Evolutionary conservation across 306 rosid genomes (phyloP).

Genomic region (Cucurbita moschata): DNA sequence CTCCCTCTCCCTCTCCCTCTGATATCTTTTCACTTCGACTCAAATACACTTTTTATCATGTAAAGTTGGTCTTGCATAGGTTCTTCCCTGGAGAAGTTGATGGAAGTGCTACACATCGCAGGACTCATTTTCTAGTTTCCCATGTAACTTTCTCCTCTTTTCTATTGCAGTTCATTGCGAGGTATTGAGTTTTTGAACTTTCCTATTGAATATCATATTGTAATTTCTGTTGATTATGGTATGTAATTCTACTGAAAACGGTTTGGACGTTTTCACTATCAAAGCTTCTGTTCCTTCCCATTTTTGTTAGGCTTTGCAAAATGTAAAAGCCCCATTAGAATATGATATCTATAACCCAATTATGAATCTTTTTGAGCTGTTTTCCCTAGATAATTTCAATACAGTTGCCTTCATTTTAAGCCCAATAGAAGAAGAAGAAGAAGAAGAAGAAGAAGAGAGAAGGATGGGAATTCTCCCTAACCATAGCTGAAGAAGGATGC

Average conservation of each 20-base stretch:
- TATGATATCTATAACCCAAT: no score
- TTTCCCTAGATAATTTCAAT: no score
- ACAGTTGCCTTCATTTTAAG: no score
- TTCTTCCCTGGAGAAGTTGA: slow-evolving; percentile 2
- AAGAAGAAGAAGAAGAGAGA: no score
- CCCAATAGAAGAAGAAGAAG: no score
- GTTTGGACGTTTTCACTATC: background rate
- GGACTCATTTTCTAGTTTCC: slow-evolving; percentile 1
- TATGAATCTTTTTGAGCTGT: no score
- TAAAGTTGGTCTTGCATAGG: slow-evolving; percentile 11
- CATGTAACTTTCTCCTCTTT: slow-evolving; percentile 3
- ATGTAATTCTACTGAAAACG: background rate
- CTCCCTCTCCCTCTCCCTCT: background rate
- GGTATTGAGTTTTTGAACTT: background rate
- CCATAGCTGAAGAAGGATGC: no score
- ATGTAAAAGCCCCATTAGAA: background rate
- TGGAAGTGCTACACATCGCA: background rate
- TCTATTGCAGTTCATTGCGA: background rate
- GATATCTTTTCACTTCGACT: background rate
- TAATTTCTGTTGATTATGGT: background rate
- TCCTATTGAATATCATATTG: background rate
- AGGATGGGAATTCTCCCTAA: no score
- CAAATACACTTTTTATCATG: background rate
- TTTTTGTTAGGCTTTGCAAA: background rate
- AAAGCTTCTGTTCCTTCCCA: background rate